phyloP scores from a whole-genome alignment of 192 early-diverging fungal genomes.

The Phycomyces nitens region DNA sequence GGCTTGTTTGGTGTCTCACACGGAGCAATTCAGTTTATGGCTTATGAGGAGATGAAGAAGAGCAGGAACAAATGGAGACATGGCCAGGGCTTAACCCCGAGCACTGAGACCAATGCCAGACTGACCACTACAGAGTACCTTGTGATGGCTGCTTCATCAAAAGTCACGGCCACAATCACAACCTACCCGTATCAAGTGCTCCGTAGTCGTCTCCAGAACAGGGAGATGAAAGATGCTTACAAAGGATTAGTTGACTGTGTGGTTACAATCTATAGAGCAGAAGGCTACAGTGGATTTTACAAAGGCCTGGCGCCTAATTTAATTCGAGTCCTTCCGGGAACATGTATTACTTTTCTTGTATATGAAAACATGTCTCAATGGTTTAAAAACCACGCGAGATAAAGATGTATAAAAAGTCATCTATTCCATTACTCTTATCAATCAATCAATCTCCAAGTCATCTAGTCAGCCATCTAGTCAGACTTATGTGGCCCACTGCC shows the following conservation, averaged over 20 bases:
- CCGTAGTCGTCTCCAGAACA: slow-evolving; percentile 75
- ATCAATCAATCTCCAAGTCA: too few species aligned
- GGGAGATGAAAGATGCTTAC: slow-evolving; percentile 54
- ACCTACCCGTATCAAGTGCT: slow-evolving; percentile 96
- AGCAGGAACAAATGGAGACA: slow-evolving; percentile 43
- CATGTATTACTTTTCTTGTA: slow-evolving; percentile 92
- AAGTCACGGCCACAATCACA: slow-evolving; percentile 77
- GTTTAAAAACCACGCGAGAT: slow-evolving; percentile 27
- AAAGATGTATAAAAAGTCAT: not conserved
- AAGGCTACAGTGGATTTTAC: slow-evolving; percentile 84
- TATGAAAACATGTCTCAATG: slow-evolving; percentile 75
- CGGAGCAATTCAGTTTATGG: slow-evolving; percentile 97
- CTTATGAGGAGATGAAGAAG: slow-evolving; percentile 95
- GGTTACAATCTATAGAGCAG: slow-evolving; percentile 64
- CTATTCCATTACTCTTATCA: not conserved
- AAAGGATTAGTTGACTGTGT: slow-evolving; percentile 69
- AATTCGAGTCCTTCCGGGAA: slow-evolving; percentile 88
- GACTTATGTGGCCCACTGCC: slow-evolving; percentile 27
- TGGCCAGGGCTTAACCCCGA: slow-evolving; percentile 22
- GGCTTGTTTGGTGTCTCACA: slow-evolving; percentile 92
- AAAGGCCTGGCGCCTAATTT: slow-evolving; percentile 88
- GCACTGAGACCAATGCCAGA: slow-evolving; percentile 18
- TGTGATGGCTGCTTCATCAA: slow-evolving; percentile 81
- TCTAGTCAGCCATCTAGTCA: too few species aligned
- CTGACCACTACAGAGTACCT: slow-evolving; percentile 71